Evolutionary conservation across 2,329 filamentous ascomycete genomes (phyloP).

Genomic region (Fusarium tricinctum): DNA sequence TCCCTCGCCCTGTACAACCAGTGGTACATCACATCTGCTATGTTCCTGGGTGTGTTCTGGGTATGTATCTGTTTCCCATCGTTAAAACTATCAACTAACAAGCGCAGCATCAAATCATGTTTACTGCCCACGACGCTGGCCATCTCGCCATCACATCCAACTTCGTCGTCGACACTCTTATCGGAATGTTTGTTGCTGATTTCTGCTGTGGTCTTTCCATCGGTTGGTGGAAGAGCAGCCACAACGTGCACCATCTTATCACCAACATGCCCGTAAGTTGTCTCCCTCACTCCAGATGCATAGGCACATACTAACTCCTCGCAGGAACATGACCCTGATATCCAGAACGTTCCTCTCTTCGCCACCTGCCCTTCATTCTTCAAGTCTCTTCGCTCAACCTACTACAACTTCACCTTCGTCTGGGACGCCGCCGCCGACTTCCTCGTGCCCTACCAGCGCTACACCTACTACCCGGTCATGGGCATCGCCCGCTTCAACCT

Average conservation of each 20-base stretch:
- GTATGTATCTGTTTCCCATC: constrained; percentile 49
- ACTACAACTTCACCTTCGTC: constrained; percentile 73
- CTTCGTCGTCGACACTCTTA: constrained; percentile 70
- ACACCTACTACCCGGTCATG: constrained; percentile 78
- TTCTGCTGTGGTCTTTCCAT: constrained; percentile 76
- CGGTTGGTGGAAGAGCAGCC: constrained; percentile 78
- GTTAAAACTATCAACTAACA: constrained; percentile 30
- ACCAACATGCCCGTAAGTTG: constrained; percentile 72
- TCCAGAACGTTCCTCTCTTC: constrained; percentile 78
- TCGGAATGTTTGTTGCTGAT: constrained; percentile 74
- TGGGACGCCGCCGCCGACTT: constrained; percentile 74
- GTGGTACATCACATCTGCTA: constrained; percentile 71
- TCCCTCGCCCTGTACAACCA: constrained; percentile 59
- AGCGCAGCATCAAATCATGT: constrained; percentile 75
- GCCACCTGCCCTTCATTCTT: constrained; percentile 77
- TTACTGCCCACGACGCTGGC: constrained; percentile 75
- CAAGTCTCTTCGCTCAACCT: constrained; percentile 72
- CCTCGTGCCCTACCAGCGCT: constrained; percentile 72
- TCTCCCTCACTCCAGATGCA: neutral
- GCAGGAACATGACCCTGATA: constrained; percentile 70
- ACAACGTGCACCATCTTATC: constrained; percentile 77
- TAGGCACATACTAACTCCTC: neutral
- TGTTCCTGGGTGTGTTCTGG: constrained; percentile 74
- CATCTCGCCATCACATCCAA: constrained; percentile 73
- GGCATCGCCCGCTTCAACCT: constrained; percentile 79